These are phyloP conservation scores for Asterophora parasitica DNA, from an alignment of 768 basidiomycete species.

Conservation along the genomic window DNA sequence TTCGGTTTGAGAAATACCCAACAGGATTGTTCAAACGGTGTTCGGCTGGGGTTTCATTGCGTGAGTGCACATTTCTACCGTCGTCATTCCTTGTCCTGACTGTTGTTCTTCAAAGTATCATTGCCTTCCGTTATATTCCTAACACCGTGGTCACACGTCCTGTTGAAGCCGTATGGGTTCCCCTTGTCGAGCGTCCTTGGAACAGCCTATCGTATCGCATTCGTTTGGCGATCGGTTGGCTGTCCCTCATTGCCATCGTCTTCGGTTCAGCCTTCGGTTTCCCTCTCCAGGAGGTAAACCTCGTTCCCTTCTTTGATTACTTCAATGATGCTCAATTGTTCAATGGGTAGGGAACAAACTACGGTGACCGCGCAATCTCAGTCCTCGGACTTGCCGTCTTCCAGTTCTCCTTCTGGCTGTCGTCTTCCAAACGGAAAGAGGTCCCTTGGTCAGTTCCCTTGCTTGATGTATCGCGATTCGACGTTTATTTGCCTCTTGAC, in stretches of 20 bases:
- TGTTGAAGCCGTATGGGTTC: constrained; percentile 67
- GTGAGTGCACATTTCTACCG: constrained; percentile 33
- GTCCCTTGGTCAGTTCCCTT: constrained; percentile 65
- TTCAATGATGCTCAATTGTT: constrained; percentile 13
- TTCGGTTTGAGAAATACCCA: not conserved
- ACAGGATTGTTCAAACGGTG: constrained; percentile 74
- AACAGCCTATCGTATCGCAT: constrained; percentile 45
- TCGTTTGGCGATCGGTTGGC: constrained; percentile 68
- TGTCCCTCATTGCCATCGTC: constrained; percentile 68
- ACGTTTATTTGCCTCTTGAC: not conserved
- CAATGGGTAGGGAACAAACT: constrained; percentile 39
- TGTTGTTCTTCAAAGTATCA: constrained; percentile 41
- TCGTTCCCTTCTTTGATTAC: not conserved
- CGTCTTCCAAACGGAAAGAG: constrained; percentile 55
- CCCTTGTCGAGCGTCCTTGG: constrained; percentile 63
- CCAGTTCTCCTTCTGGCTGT: constrained; percentile 68
- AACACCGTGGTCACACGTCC: constrained; percentile 65
- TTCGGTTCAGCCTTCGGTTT: constrained; percentile 90
- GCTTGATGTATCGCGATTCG: not conserved
- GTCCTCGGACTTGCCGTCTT: constrained; percentile 78
- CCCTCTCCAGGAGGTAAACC: constrained; percentile 46
- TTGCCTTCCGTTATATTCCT: constrained; percentile 83
- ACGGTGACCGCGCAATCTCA: constrained; percentile 77
- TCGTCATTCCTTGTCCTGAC: not conserved
- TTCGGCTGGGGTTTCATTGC: constrained; percentile 81